Evolutionary conservation across 176 grass and related monocot species (phyloP), one percentile per base, ranked within the genome.

Genomic region (Pharus latifolius): DNA sequence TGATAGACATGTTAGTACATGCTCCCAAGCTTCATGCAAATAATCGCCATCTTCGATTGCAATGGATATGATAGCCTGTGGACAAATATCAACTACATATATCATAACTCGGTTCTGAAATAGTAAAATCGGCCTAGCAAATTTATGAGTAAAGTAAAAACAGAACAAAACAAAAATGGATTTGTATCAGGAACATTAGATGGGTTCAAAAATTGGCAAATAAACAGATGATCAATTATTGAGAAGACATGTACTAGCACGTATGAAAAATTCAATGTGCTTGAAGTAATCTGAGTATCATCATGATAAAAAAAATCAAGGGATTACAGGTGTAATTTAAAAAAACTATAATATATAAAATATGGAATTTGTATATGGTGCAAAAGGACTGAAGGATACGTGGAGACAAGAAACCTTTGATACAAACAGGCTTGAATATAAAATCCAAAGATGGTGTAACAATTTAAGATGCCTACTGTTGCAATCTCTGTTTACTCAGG

Each of bases 1-100:
- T 38, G 95, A 98, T 67, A 98, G 86, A 78, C 95, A 98, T 54
- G 87, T 94, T 65, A 98, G 72, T 66, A 98, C 82, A 53, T 98
- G 95, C 47, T 98, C 95, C 95, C 95, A 98, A 42, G 90, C 82
- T 70, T 98, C 95, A 60, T 94, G 95, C 56, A 98, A 80, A 63
- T 91, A 94, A 77, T 98, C 75, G 17, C 84, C 95, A 79, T 98
- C 95, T 88, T 91, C 87, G 20, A 98, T 90, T 62, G 90, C 95
- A 4, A 90, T 94, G n/a, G 91, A 90, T 85, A 98, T 88, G 64
- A 98, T 98, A 85, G 95, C 95, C 95, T 96, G 83, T 82, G 54
- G 44, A 80, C 40, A 63, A 56, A 76, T 35, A 78, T 47, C 28
- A 53, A 49, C 3, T 52, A 87, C 72, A 67, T 16, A 28, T 73